phyloP scores from a whole-genome alignment of 2,329 filamentous ascomycete genomes.

The Apiospora marii region DNA sequence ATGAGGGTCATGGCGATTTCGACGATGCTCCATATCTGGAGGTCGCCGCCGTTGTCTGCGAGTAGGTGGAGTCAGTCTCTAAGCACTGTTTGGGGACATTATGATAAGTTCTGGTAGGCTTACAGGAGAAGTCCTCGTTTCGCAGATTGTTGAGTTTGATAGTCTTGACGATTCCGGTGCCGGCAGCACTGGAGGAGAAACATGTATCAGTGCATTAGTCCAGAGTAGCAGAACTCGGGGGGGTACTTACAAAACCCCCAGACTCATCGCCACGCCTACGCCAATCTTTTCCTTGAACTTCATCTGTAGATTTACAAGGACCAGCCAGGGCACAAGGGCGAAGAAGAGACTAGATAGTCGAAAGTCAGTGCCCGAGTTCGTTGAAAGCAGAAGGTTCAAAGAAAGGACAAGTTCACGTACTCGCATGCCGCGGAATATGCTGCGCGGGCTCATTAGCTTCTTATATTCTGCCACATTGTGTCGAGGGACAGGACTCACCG shows the following conservation, averaged over 20 bases:
- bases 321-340: constrained; percentile 41
- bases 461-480: neutral
- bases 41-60: constrained; percentile 30
- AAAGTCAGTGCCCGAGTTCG: constrained; percentile 40
- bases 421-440: constrained; percentile 1
- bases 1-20: constrained; percentile 40
- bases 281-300: constrained; percentile 39
- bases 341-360: constrained; percentile 38
- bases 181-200: constrained; percentile 33
- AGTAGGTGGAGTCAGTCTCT: neutral
- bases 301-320: constrained; percentile 42
- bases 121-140: constrained; percentile 32
- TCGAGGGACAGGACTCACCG: neutral
- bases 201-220: constrained; percentile 23
- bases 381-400: constrained; percentile 43
- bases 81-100: neutral
- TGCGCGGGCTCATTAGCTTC: neutral
- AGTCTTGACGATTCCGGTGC: constrained; percentile 36
- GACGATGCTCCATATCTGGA: constrained; percentile 40
- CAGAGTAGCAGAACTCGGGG: neutral
- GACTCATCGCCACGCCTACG: constrained; percentile 42
- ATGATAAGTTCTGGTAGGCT: neutral
- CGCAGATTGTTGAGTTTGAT: constrained; percentile 31
- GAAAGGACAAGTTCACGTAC: constrained; percentile 29
- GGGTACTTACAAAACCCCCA: constrained; percentile 38